Conservation (phyloP, 2,329 filamentous ascomycete species). For the Capronia coronata region DNA sequence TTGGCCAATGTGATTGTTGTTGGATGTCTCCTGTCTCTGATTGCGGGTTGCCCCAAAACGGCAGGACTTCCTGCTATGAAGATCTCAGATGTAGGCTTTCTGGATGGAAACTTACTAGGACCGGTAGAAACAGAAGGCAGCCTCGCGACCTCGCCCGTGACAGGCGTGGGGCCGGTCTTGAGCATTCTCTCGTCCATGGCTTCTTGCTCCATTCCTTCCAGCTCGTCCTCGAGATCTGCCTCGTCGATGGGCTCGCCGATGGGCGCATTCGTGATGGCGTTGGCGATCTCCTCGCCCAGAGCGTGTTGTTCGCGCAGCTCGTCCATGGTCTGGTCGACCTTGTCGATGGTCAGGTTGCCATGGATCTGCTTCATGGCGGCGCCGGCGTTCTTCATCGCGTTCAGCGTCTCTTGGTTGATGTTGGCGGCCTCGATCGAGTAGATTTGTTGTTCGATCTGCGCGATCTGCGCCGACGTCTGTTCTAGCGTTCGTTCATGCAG, state of each 20-base stretch:
- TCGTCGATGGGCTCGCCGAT: slow-evolving; percentile 72
- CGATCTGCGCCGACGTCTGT: slow-evolving; percentile 82
- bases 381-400: slow-evolving; percentile 86
- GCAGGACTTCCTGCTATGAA: too few species aligned
- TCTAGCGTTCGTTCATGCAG: slow-evolving; percentile 83
- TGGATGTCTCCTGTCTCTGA: too few species aligned
- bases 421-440: slow-evolving; percentile 96
- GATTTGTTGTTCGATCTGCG: slow-evolving; percentile 89
- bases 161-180: slow-evolving; percentile 76
- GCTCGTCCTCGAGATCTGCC: slow-evolving; percentile 73
- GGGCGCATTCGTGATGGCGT: slow-evolving; percentile 68
- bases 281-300: slow-evolving; percentile 86
- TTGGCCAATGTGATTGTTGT: background rate
- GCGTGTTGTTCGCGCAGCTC: slow-evolving; percentile 84
- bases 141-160: slow-evolving; percentile 67
- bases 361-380: slow-evolving; percentile 91
- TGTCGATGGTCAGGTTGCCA: slow-evolving; percentile 80
- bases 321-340: slow-evolving; percentile 94
- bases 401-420: slow-evolving; percentile 94
- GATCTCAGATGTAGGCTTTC: too few species aligned
- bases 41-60: too few species aligned
- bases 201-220: slow-evolving; percentile 85
- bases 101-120: slow-evolving; percentile 66
- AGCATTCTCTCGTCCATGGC: slow-evolving; percentile 90
- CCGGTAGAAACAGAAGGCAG: slow-evolving; percentile 68